Evolutionary conservation across 176 grass and related monocot genomes (phyloP).

Genomic region (Phoenix roebelenii): DNA sequence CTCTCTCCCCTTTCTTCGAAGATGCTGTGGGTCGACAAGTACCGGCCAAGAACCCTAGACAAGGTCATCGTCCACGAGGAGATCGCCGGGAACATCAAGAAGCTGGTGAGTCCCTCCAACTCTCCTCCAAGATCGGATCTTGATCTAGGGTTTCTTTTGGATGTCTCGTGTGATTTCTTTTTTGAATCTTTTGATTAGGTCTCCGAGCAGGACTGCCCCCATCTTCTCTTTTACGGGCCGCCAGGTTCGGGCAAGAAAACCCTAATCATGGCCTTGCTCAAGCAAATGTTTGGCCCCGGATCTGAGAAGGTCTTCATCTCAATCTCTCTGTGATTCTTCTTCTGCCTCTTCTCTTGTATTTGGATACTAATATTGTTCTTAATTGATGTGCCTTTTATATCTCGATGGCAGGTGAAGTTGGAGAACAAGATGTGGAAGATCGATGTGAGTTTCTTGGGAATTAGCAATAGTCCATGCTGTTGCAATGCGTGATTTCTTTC

Average conservation of each 20-base stretch:
- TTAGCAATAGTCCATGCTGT: no score
- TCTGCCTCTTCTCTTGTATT: not conserved
- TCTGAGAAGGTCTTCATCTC: constrained; percentile 45
- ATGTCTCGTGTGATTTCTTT: not conserved
- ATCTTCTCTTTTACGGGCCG: constrained; percentile 91
- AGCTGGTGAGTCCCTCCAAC: constrained; percentile 43
- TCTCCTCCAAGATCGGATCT: not conserved
- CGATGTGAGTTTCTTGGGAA: constrained; percentile 42
- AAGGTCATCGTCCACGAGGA: constrained; percentile 81
- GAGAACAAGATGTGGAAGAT: constrained; percentile 98
- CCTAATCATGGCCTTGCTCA: constrained; percentile 91
- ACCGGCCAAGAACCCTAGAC: constrained; percentile 83
- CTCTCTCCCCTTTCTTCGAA: constrained; percentile 5
- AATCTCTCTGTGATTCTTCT: not conserved
- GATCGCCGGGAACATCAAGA: constrained; percentile 70
- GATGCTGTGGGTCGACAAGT: constrained; percentile 99
- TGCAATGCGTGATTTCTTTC: no score
- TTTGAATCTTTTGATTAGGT: constrained; percentile 28
- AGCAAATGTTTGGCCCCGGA: constrained; percentile 77
- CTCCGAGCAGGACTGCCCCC: constrained; percentile 91
- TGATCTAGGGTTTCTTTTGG: constrained; percentile 28
- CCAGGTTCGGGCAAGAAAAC: constrained; percentile 94
- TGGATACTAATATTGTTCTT: no score
- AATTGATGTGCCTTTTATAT: not conserved
- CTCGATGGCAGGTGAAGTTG: constrained; percentile 70